Conservation (phyloP, 805 yeast genomes). For the Wickerhamiella nectarea region DNA sequence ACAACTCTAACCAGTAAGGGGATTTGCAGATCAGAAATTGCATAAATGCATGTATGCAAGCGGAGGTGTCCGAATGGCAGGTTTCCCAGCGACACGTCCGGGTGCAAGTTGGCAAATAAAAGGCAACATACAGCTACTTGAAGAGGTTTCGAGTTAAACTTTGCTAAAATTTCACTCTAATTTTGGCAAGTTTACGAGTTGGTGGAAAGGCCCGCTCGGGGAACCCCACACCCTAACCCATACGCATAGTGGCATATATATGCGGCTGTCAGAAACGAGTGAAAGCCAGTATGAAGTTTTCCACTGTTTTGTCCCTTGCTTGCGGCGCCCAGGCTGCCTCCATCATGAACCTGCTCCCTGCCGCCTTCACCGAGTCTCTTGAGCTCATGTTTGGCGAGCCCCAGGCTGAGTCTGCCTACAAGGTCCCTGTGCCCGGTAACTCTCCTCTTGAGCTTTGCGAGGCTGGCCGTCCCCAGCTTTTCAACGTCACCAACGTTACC, state of each 20-base stretch:
- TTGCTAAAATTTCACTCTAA: background rate
- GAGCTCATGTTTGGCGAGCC: constrained; percentile 1
- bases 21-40: too few species aligned
- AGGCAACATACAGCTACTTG: too few species aligned
- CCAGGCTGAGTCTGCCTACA: constrained; percentile 1
- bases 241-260: background rate
- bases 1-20: too few species aligned
- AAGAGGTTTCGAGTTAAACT: background rate
- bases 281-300: constrained; percentile 7
- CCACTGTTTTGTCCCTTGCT: background rate
- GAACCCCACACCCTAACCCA: background rate
- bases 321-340: constrained; percentile 2
- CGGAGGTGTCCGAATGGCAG: background rate
- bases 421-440: constrained; percentile 9
- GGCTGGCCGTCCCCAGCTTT: constrained; percentile 35
- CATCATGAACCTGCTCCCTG: constrained; percentile 2
- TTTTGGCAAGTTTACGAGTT: background rate
- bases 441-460: background rate
- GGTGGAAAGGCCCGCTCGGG: background rate
- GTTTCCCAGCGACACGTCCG: too few species aligned
- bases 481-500: constrained; percentile 45
- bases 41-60: background rate
- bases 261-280: too few species aligned
- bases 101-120: too few species aligned
- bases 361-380: constrained; percentile 1